Percentiles rank a stretch among this genome's conserved stretches.
Conservation (phyloP, 306 rosid genomes). For the Vigna radiata region DNA sequence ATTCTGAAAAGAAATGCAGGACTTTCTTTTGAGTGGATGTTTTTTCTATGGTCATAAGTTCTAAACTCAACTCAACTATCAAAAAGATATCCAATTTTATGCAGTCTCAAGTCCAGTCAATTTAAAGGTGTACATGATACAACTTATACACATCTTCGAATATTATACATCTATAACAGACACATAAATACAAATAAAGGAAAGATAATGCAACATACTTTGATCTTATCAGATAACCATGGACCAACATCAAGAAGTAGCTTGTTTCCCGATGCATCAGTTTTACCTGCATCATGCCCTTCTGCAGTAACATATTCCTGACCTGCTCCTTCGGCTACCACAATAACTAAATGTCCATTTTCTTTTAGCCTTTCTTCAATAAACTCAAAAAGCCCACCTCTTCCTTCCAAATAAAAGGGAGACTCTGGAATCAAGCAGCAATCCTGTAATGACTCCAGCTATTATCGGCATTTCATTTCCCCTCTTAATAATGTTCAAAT, state of each 20-base stretch:
- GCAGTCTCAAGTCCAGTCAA: constrained; percentile 2
- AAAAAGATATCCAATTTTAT: constrained; percentile 29
- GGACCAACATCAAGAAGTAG: constrained; percentile 85
- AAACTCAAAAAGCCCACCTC: constrained; percentile 86
- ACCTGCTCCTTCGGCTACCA: constrained; percentile 97
- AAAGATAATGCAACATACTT: constrained; percentile 55
- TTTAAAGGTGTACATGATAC: constrained; percentile 25
- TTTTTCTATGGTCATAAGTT: neutral
- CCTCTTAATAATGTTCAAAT: constrained; percentile 27
- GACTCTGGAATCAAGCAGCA: constrained; percentile 99
- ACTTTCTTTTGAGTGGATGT: neutral
- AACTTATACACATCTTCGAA: constrained; percentile 6
- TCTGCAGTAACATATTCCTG: constrained; percentile 78
- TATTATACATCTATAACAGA: constrained; percentile 19
- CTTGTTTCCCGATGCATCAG: constrained; percentile 93
- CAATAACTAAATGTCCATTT: constrained; percentile 92
- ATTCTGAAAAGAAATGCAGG: neutral
- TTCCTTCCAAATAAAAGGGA: constrained; percentile 91
- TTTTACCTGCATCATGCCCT: constrained; percentile 49
- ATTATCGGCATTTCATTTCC: constrained; percentile 44
- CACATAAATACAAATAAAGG: constrained; percentile 27
- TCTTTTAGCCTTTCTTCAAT: constrained; percentile 80
- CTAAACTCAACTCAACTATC: neutral
- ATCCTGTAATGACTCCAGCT: constrained; percentile 71
- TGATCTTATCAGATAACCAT: constrained; percentile 84